Conservation (phyloP, 2,329 filamentous ascomycete species). For the Colletotrichum tofieldiae region DNA sequence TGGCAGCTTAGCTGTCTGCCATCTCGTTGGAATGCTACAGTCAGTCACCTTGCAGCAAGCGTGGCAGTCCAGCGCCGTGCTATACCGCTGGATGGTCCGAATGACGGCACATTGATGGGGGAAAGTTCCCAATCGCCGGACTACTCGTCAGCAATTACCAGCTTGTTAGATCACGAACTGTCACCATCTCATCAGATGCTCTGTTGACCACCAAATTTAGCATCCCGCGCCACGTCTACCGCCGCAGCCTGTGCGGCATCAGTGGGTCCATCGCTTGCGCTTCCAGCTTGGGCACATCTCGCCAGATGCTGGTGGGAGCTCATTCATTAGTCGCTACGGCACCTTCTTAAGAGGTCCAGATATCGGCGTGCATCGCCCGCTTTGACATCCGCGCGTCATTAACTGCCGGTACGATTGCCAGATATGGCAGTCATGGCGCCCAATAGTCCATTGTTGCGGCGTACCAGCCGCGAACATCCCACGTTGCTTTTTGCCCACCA, state of each 20-base stretch:
- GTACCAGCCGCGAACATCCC: slow-evolving; percentile 33
- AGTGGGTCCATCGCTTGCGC: slow-evolving; percentile 5
- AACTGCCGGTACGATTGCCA: slow-evolving; percentile 38
- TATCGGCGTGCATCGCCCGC: slow-evolving; percentile 39
- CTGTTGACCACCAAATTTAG: slow-evolving; percentile 17
- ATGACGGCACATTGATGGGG: slow-evolving; percentile 18
- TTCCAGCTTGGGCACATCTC: slow-evolving; percentile 5
- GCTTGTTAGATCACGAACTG: slow-evolving; percentile 28
- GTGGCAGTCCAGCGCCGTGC: slow-evolving; percentile 30
- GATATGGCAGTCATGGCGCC: slow-evolving; percentile 39
- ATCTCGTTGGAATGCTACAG: slow-evolving; percentile 36
- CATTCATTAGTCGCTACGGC: slow-evolving; percentile 14
- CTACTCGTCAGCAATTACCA: slow-evolving; percentile 15
- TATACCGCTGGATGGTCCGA: slow-evolving; percentile 21
- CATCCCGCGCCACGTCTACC: slow-evolving; percentile 7
- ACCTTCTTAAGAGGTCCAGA: slow-evolving; percentile 13
- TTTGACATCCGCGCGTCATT: slow-evolving; percentile 34
- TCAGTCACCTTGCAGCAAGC: slow-evolving; percentile 30
- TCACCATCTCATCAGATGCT: slow-evolving; percentile 7
- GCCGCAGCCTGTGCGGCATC: neutral
- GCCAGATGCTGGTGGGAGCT: slow-evolving; percentile 7
- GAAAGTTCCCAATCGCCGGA: slow-evolving; percentile 12
- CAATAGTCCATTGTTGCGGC: slow-evolving; percentile 41
- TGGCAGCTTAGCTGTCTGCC: slow-evolving; percentile 34
- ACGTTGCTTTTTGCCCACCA: slow-evolving; percentile 41